Evolutionary conservation across 805 yeast genomes (phyloP), one percentile per base, ranked within the genome.

Genomic region (Candida railenensis): DNA sequence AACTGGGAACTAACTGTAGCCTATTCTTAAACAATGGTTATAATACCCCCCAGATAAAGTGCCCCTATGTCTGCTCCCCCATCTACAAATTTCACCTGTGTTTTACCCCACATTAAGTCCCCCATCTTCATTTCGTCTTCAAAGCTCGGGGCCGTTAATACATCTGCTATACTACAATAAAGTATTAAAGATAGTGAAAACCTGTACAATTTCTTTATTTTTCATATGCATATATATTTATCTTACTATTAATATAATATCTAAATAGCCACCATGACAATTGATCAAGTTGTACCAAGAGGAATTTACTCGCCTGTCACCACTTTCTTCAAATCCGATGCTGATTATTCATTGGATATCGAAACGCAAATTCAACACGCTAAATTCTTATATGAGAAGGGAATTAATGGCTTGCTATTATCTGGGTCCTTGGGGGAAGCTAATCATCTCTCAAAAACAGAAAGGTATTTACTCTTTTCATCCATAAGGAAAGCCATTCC

Each of bases 391-490:
- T 47, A 55, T 25, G 44, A 44, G 2, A 48, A 48, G 20, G 67
- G 67, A 7, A 55, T 65, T 12, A 48, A 48, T 7, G 64, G 65
- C 36, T 48, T 63, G 14, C 66, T 64, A 18, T 50, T 64, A 14
- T 51, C 65, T 12, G 70, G 70, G 1, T 63, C 68, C 3, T 63
- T 63, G 57, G 70, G 70, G n/a, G 70, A 65, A 46, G 55, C 66
- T n/a, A 48, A 59, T 15, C 66, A 65, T 44, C 46, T 64, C 18
- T 54, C 58, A 3, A 42, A 54, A 22, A 51, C 51, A 15, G 70
- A 65, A 43, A 46, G 69, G 22, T 44, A 47, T 15, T 38, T 47
- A n/a, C 34, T 62, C 11, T 51, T 64, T 15, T 37, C 50, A 12
- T 34, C 53, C 1, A 50, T 63, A n/a, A 50, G 63, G 28, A 43